These are phyloP conservation scores for Tolypocladium tundrense DNA, from an alignment of 2,329 filamentous ascomycete species.

Conservation along the genomic window DNA sequence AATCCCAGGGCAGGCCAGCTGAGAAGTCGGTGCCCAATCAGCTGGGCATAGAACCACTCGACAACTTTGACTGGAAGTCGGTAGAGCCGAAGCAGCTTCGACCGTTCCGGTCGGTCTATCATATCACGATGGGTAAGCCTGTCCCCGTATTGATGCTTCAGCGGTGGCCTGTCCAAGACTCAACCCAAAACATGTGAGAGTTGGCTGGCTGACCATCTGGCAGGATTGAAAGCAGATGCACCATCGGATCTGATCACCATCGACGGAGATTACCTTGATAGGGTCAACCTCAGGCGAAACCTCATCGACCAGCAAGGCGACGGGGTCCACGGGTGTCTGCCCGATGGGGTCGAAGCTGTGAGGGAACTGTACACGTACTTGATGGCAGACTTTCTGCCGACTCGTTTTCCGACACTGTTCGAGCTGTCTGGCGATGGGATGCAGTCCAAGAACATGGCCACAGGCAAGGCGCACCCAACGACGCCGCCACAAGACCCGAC, in stretches of 20 bases:
- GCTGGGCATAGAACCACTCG: conserved; percentile 11
- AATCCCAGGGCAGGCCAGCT: too few species aligned
- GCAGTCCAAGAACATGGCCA: conserved; percentile 29
- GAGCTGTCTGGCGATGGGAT: conserved; percentile 18
- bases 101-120: conserved; percentile 40
- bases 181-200: not conserved
- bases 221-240: conserved; percentile 30
- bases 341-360: conserved; percentile 29
- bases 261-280: conserved; percentile 37
- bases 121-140: conserved; percentile 42
- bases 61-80: conserved; percentile 28
- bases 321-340: conserved; percentile 31
- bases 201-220: not conserved
- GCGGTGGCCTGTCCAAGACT: not conserved
- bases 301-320: conserved; percentile 27
- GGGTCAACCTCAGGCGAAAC: conserved; percentile 27
- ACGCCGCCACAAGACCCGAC: conserved; percentile 16
- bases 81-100: conserved; percentile 28
- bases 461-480: conserved; percentile 17
- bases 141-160: not conserved
- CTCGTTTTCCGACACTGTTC: conserved; percentile 39
- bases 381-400: conserved; percentile 34
- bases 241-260: conserved; percentile 42
- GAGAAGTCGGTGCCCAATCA: not conserved
- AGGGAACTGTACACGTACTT: conserved; percentile 39